Evolutionary conservation across 2,329 filamentous ascomycete genomes (phyloP).

Genomic region (Phyllosticta citriasiana): DNA sequence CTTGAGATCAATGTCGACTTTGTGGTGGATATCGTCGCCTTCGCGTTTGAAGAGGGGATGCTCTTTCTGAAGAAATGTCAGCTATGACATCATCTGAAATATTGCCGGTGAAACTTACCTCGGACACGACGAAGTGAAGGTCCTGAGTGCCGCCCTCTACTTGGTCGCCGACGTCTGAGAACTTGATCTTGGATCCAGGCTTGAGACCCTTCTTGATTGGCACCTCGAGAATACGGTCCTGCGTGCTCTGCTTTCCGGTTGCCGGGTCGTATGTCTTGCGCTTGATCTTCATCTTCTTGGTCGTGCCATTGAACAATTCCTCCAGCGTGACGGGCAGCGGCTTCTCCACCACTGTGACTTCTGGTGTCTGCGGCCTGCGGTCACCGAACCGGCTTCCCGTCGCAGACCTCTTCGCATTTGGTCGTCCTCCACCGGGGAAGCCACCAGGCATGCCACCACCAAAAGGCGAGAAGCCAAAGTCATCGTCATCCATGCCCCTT

Average conservation of each 20-base stretch:
- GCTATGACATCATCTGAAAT: conserved; percentile 12
- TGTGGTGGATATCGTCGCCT: conserved; percentile 75
- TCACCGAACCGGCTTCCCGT: conserved; percentile 26
- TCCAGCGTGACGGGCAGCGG: conserved; percentile 73
- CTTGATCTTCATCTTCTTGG: conserved; percentile 98
- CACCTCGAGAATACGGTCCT: conserved; percentile 86
- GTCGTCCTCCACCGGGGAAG: conserved; percentile 21
- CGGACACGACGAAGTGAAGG: conserved; percentile 85
- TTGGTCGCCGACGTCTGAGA: conserved; percentile 93
- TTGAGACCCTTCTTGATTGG: conserved; percentile 94
- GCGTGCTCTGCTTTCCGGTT: conserved; percentile 70
- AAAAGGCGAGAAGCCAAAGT: conserved; percentile 36
- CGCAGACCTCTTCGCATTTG: conserved; percentile 22
- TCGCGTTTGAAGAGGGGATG: conserved; percentile 78
- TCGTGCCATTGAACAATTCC: conserved; percentile 75
- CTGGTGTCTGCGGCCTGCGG: conserved; percentile 53
- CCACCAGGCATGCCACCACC: conserved; percentile 23
- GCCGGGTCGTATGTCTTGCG: conserved; percentile 81
- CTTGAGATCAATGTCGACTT: conserved; percentile 75
- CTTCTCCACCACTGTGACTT: conserved; percentile 85
- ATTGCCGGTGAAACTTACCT: conserved; percentile 49
- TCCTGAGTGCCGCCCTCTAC: conserved; percentile 94
- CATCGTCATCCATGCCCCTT: conserved; percentile 37
- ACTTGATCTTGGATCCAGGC: conserved; percentile 97
- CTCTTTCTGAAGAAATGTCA: conserved; percentile 53